Evolutionary conservation across 2,329 filamentous ascomycete species (phyloP), one percentile per base, ranked within the genome.

Genomic region (Aspergillus transmontanensis): DNA sequence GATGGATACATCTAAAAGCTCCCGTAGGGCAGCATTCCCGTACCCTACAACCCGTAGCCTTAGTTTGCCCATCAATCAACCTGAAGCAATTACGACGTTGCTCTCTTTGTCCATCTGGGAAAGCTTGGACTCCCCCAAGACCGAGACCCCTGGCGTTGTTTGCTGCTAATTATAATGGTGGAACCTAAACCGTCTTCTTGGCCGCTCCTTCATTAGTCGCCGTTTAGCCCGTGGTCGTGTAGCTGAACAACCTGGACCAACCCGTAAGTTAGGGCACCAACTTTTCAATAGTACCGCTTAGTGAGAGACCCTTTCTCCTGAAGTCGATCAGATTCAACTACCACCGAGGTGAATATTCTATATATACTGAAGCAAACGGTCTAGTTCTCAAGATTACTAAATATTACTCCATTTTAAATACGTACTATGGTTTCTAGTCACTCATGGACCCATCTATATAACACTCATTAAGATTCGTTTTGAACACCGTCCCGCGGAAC

Each of bases 111-210:
- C 51, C 21, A 23, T n/a, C 12, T 16, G n/a, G 16, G 32, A 36
- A 36, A 39, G 21, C 51, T 36, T 28, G 28, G 48, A 51, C 28
- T 2, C 21, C 11, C 30, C 21, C 23, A 26, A 39, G 34, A 55
- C 14, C 32, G 6, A n/a, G 16, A 36, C 51, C 51, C 51, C 51
- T 55, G 51, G 34, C 51, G 32, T 39, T 39, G 32, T 28, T 41
- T 55, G 32, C 51, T 39, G 34, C 51, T 55, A 55, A 55, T 55
- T 23, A 39, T 55, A 55, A 55, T 34, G 32, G 32, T 55, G 51
- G 51, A 39, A 39, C 51, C 9, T 39, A 39, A 39, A 23, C 6
- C 34, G 51, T 54, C 32, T 54, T 30, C 51, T 54, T 36, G 30
- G 19, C 51, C 32, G 19, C 51, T 54, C 51, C 51, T 39, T 55